These are phyloP conservation scores for Delonix regia DNA, from an alignment of 306 rosid genomes.

Conservation along the genomic window DNA sequence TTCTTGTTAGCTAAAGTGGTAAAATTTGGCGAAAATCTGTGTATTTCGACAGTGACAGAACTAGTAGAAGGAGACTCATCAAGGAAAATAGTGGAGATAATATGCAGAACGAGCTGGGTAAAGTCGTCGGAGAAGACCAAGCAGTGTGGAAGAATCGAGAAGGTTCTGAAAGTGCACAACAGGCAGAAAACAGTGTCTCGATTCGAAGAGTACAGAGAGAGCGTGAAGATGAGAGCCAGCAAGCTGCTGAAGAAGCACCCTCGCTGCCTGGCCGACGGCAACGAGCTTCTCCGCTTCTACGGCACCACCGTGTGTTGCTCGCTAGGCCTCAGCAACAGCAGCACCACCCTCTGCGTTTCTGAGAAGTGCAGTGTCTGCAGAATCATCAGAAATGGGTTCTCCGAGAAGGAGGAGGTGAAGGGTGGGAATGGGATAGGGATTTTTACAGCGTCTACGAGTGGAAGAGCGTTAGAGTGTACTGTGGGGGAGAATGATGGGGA, in stretches of 20 bases:
- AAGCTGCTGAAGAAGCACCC: constrained; percentile 2
- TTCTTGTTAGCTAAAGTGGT: too few relatives aligned
- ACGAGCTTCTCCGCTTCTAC: neutral
- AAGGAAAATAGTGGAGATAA: constrained; percentile 90
- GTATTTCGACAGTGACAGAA: constrained; percentile 67
- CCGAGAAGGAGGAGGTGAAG: neutral
- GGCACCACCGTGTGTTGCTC: neutral
- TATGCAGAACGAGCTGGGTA: constrained; percentile 84
- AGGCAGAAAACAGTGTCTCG: constrained; percentile 54
- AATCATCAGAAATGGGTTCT: neutral
- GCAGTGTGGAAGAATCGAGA: constrained; percentile 68
- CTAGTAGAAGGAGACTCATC: constrained; percentile 95
- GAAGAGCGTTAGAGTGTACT: constrained; percentile 50
- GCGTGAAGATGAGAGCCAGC: neutral
- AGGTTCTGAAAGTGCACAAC: constrained; percentile 75
- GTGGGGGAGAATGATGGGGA: constrained; percentile 15
- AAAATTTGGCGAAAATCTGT: too few relatives aligned
- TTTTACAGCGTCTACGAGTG: constrained; percentile 45
- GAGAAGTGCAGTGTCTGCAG: neutral
- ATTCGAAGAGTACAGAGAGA: constrained; percentile 1
- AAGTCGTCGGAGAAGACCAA: constrained; percentile 58
- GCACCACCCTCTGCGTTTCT: neutral
- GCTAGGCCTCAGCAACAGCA: neutral
- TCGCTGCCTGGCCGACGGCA: constrained; percentile 6
- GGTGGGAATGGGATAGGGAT: neutral